phyloP scores from a whole-genome alignment of 768 basidiomycete species.

The Leccinum uliginosum region DNA sequence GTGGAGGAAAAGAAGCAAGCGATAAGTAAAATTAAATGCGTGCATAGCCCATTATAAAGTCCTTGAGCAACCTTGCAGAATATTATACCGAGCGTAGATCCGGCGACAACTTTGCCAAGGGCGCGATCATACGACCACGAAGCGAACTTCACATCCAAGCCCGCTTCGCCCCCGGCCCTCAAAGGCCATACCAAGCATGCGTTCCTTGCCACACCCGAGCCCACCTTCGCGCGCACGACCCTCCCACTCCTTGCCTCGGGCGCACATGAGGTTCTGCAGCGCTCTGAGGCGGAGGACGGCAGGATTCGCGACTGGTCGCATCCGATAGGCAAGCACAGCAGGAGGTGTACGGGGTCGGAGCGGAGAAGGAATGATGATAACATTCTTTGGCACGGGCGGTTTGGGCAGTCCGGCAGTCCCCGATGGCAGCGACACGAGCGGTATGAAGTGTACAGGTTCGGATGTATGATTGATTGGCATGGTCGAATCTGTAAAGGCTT shows the following conservation, averaged over 20 bases:
- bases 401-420: conserved; percentile 24
- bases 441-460: conserved; percentile 38
- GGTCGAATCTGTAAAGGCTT: conserved; percentile 32
- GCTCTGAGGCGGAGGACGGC: conserved; percentile 55
- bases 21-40: conserved; percentile 31
- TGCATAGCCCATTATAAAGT: conserved; percentile 30
- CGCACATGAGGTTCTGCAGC: conserved; percentile 51
- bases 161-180: conserved; percentile 57
- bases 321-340: conserved; percentile 37
- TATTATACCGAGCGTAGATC: conserved; percentile 3
- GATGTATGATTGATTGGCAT: conserved; percentile 9
- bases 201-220: conserved; percentile 54
- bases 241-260: conserved; percentile 43
- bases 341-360: conserved; percentile 37
- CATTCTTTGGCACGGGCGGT: conserved; percentile 30
- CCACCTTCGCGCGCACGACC: conserved; percentile 45
- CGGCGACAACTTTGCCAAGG: background rate
- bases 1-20: background rate
- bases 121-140: conserved; percentile 25
- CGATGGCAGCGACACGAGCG: conserved; percentile 35
- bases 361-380: conserved; percentile 38
- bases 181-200: conserved; percentile 54
- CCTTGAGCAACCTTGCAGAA: conserved; percentile 5
- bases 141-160: conserved; percentile 40
- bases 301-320: conserved; percentile 59